Conservation (phyloP, 106 monocot species). For the Dendrobium officinale region DNA sequence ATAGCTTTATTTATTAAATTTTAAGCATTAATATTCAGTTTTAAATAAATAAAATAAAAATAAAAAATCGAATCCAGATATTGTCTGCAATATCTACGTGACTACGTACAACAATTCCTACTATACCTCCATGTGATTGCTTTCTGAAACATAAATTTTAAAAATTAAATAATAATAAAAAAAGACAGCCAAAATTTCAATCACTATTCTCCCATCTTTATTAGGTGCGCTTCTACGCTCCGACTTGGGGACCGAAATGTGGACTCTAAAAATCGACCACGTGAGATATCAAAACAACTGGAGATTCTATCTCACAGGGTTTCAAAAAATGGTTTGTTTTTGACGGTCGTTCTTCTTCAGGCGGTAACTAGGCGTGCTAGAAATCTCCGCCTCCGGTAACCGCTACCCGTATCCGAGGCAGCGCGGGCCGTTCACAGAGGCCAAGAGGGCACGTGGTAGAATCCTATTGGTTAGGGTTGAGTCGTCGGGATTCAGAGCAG, state of each 20-base stretch:
- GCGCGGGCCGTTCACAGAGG: neutral
- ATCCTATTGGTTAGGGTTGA: slow-evolving; percentile 7
- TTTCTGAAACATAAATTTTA: neutral
- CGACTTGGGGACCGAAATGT: neutral
- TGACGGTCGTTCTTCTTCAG: neutral
- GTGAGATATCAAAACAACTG: too few species aligned
- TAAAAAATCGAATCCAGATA: neutral
- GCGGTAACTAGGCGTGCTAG: slow-evolving; percentile 1
- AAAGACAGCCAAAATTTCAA: slow-evolving; percentile 1
- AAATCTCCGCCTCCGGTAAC: slow-evolving; percentile 17
- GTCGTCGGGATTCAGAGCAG: slow-evolving; percentile 57
- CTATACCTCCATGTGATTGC: slow-evolving; percentile 2
- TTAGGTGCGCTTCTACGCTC: neutral
- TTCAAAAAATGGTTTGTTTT: neutral
- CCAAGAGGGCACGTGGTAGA: slow-evolving; percentile 12
- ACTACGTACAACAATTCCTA: slow-evolving; percentile 2
- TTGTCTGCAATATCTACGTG: neutral
- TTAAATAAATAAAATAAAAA: too few species aligned
- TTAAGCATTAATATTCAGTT: neutral
- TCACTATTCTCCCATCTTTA: neutral
- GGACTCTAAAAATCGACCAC: neutral
- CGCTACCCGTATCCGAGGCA: slow-evolving; percentile 22
- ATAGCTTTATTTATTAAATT: too few species aligned
- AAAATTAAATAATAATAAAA: neutral
- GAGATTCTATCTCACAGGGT: neutral